A percentile compares a stretch with the other conserved stretches of the same genome.
phyloP scores from a whole-genome alignment of 2,329 filamentous ascomycete genomes.

The Atkinsonella hypoxylon region DNA sequence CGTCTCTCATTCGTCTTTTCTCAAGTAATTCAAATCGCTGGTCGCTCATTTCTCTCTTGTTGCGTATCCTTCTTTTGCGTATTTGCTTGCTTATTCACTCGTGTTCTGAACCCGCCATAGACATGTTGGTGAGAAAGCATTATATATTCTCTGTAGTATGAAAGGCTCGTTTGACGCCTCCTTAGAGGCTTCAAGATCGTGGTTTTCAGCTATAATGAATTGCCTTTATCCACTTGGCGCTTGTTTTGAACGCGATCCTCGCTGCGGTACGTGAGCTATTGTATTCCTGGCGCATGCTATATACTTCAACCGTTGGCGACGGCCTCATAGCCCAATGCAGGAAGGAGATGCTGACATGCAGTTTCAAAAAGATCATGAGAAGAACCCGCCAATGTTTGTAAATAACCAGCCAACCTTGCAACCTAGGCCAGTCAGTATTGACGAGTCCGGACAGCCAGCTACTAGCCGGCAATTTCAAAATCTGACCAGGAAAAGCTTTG shows the following conservation, averaged over 20 bases:
- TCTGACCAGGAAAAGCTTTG: slow-evolving; percentile 12
- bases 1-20: slow-evolving; percentile 5
- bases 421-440: slow-evolving; percentile 16
- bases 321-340: neutral
- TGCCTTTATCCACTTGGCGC: slow-evolving; percentile 32
- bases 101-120: slow-evolving; percentile 1
- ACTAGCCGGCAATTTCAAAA: slow-evolving; percentile 10
- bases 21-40: slow-evolving; percentile 8
- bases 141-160: slow-evolving; percentile 21
- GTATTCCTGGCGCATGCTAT: neutral
- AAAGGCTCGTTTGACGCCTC: slow-evolving; percentile 30
- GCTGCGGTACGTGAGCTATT: slow-evolving; percentile 24
- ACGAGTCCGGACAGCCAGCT: slow-evolving; percentile 10
- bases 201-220: slow-evolving; percentile 32
- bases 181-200: slow-evolving; percentile 30
- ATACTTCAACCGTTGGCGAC: neutral
- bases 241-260: slow-evolving; percentile 26
- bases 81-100: slow-evolving; percentile 1
- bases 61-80: slow-evolving; percentile 9
- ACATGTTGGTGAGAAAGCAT: slow-evolving; percentile 4
- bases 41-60: slow-evolving; percentile 7
- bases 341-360: neutral
- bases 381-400: slow-evolving; percentile 14
- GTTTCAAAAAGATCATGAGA: slow-evolving; percentile 16
- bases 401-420: slow-evolving; percentile 18